These are phyloP conservation scores for Hyaloscypha variabilis DNA, from an alignment of 495 filamentous ascomycete species.

Conservation along the genomic window DNA sequence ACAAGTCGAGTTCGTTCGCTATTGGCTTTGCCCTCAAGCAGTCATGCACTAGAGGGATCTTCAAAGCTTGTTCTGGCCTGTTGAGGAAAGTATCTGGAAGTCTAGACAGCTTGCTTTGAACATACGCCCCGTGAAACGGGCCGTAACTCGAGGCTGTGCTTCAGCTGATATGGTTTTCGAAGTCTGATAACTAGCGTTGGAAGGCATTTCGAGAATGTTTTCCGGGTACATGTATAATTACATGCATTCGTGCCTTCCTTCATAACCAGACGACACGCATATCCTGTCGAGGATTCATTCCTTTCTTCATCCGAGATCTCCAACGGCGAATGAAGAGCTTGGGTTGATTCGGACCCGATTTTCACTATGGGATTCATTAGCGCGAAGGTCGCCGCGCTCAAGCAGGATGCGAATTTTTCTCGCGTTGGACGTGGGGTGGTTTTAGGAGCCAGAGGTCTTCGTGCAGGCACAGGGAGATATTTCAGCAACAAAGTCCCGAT, in stretches of 20 bases:
- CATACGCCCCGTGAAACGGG: too few relatives aligned
- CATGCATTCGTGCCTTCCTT: too few relatives aligned
- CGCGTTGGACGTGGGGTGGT: conserved; percentile 15
- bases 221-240: too few relatives aligned
- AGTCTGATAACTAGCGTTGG: neutral
- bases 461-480: conserved; percentile 19
- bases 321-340: neutral
- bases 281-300: too few relatives aligned
- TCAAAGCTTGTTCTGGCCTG: too few relatives aligned
- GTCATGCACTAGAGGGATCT: too few relatives aligned
- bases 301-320: neutral
- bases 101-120: too few relatives aligned
- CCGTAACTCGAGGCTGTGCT: neutral
- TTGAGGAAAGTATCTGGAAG: too few relatives aligned
- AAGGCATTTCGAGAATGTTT: too few relatives aligned
- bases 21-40: too few relatives aligned
- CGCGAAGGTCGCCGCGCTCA: conserved; percentile 9
- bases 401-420: conserved; percentile 14
- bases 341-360: neutral
- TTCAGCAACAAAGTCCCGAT: conserved; percentile 21
- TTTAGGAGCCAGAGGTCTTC: conserved; percentile 8
- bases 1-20: too few relatives aligned
- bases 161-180: neutral
- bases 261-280: too few relatives aligned
- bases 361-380: neutral